Evolutionary conservation across 1,284 basidiomycete genomes (phyloP), one percentile per base, ranked within the genome.

Genomic region (Sanguinoderma infundibulare): DNA sequence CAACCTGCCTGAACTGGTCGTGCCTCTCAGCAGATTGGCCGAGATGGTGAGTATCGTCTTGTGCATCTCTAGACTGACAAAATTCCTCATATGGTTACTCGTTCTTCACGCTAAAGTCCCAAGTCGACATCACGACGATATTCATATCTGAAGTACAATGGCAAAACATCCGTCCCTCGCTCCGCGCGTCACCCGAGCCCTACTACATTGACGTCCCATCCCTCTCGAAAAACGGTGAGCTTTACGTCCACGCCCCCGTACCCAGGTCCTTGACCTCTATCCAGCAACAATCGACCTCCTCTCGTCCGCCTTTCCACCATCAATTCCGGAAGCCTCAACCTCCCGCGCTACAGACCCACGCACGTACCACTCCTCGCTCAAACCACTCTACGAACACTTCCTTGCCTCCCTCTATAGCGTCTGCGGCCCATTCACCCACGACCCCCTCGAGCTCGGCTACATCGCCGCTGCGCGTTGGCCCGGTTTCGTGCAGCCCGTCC

Each of bases 401-500:
- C 72, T 85, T 15, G 81, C 86, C 9, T 78, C 87, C 1, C 74
- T 95, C 7, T 84, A 87, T 69, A 82, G 87, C 49, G 79, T 87
- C 10, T 87, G 91, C 69, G 81, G 82, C 4, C 82, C 87, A 5
- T 92, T 90, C 70, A 86, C 85, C 0, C 83, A 83, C 20, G 86
- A 92, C 64, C 84, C 87, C 0, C 70, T 83, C 49, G 92, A 95
- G 71, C 79, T 95, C 1, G 83, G 85, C 42, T 94, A 94, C 70
- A 83, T 95, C 39, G 86, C 90, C 1, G 83, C 85, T 0, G 88
- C 92, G 5, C 82, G 90, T 12, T 96, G 94, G 92, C 92, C 91
- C 0, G 87, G 85, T 0, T 92, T 91, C 68, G 82, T 88, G 1
- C 80, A 86, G 55, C 90, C 90, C 0, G 69, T 93, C 5, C 71